Percentiles rank a stretch among this genome's conserved stretches.
Evolutionary conservation across 352 stramenopile species (phyloP).

Genomic region (Phytophthora brassicae): DNA sequence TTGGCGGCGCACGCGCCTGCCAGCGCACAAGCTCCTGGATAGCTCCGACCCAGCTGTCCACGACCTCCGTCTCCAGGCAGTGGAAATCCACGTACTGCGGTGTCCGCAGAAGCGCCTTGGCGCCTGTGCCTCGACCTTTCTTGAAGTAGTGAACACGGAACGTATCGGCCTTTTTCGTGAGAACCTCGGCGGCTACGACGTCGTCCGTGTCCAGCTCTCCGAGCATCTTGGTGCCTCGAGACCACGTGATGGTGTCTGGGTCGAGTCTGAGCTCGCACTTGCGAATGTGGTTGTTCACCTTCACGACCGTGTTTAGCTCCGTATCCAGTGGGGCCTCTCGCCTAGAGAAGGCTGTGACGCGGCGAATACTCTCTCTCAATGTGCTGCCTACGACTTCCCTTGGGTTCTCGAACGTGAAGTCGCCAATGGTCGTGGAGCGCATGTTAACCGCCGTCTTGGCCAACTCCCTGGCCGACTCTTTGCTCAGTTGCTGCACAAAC

Average conservation of each 20-base stretch:
- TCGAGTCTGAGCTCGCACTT: constrained; percentile 65
- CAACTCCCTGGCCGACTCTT: constrained; percentile 62
- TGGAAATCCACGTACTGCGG: constrained; percentile 56
- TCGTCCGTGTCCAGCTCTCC: constrained; percentile 70
- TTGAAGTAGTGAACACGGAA: constrained; percentile 81
- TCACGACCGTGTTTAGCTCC: constrained; percentile 49
- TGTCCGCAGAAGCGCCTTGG: constrained; percentile 63
- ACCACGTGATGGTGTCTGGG: constrained; percentile 65
- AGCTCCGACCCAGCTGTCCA: constrained; percentile 56
- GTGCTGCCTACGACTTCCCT: constrained; percentile 47
- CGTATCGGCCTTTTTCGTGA: constrained; percentile 35
- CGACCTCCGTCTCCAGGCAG: constrained; percentile 38
- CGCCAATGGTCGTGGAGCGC: constrained; percentile 72
- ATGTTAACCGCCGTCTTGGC: constrained; percentile 69
- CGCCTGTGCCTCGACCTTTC: constrained; percentile 56
- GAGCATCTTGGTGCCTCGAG: constrained; percentile 44
- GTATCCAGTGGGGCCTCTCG: constrained; percentile 71
- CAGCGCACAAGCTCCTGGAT: constrained; percentile 84
- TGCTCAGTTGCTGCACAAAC: constrained; percentile 43
- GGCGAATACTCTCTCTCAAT: constrained; percentile 78
- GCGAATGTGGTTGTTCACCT: constrained; percentile 40
- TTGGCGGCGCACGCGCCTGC: constrained; percentile 70
- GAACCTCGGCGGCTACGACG: constrained; percentile 61
- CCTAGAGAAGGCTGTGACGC: constrained; percentile 79
- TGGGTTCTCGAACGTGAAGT: constrained; percentile 75